A percentile compares a stretch with the other conserved stretches of the same genome.
Conservation (phyloP, 2,329 filamentous ascomycete genomes). For the Piedraia hortae region DNA sequence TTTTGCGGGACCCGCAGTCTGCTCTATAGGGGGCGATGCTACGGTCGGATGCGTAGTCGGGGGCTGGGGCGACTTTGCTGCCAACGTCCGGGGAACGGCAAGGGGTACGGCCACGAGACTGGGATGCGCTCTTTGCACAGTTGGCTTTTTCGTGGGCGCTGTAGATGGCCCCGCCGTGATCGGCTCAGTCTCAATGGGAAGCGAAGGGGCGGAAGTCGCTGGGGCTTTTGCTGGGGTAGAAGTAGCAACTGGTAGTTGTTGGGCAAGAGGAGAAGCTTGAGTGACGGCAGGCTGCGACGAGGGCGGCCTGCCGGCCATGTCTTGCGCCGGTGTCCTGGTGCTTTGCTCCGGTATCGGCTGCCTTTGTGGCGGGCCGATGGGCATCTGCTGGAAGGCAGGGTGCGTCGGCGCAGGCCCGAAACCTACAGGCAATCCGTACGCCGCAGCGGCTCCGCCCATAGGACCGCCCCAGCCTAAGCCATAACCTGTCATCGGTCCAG, state of each 20-base stretch:
- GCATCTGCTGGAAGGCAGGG: slow-evolving; percentile 25
- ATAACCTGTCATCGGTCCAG: slow-evolving; percentile 30
- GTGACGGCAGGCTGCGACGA: slow-evolving; percentile 3
- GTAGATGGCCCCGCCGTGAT: too few relatives aligned
- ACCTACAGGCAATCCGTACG: slow-evolving; percentile 8
- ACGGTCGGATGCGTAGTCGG: slow-evolving; percentile 2
- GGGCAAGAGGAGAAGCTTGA: too few relatives aligned
- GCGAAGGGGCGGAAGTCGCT: slow-evolving; percentile 24
- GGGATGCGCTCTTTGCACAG: slow-evolving; percentile 18
- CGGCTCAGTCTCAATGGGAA: slow-evolving; percentile 41
- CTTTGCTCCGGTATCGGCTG: slow-evolving; percentile 17
- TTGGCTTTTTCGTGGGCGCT: slow-evolving; percentile 27
- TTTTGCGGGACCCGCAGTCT: slow-evolving; percentile 4
- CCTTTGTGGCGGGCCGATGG: slow-evolving; percentile 27
- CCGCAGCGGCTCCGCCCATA: too few relatives aligned
- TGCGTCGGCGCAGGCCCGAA: slow-evolving; percentile 13
- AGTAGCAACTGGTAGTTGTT: too few relatives aligned
- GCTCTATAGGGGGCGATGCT: slow-evolving; percentile 2
- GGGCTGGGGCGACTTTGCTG: slow-evolving; percentile 6
- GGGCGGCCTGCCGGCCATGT: neutral
- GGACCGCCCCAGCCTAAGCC: slow-evolving; percentile 33
- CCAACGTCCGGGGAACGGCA: slow-evolving; percentile 15
- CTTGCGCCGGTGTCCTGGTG: slow-evolving; percentile 8
- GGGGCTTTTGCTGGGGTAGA: slow-evolving; percentile 13
- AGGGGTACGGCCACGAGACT: slow-evolving; percentile 34